A percentile compares a stretch with the other conserved stretches of the same genome.
Evolutionary conservation across 805 yeast species (phyloP).

Genomic region (Saccharomyces mikatae): DNA sequence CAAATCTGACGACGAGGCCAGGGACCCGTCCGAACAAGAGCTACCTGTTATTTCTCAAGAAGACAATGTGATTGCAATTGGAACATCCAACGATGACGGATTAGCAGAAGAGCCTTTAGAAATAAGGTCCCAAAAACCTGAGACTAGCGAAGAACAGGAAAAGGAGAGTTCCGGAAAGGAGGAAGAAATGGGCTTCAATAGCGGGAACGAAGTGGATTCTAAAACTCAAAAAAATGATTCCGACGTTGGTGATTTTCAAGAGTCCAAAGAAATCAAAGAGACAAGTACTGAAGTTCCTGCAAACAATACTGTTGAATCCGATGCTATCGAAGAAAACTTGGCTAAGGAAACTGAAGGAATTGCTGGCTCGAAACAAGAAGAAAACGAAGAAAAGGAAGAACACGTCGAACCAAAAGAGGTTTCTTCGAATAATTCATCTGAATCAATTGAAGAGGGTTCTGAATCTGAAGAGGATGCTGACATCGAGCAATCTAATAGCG

Average conservation of each 20-base stretch:
- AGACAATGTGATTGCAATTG: background rate
- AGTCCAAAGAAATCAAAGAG: constrained; percentile 5
- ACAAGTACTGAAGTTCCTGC: constrained; percentile 4
- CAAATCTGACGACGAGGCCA: background rate
- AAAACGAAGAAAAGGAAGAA: background rate
- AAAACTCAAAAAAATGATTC: background rate
- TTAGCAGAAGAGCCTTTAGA: background rate
- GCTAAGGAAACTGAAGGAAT: background rate
- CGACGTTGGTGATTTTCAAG: constrained; percentile 1
- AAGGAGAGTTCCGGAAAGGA: background rate
- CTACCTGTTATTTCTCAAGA: background rate
- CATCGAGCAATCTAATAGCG: constrained; percentile 22
- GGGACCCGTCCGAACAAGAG: background rate
- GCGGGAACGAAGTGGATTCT: background rate
- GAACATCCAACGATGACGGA: background rate
- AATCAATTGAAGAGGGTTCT: background rate
- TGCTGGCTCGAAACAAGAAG: constrained; percentile 2
- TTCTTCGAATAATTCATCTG: background rate
- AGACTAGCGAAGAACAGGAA: background rate
- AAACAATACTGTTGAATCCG: constrained; percentile 2
- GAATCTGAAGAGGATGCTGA: constrained; percentile 34
- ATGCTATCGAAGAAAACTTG: constrained; percentile 4
- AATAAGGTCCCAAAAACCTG: background rate
- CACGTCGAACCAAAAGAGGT: constrained; percentile 1
- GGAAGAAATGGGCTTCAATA: background rate